A percentile compares a stretch with the other conserved stretches of the same genome.
These are phyloP conservation scores for Phialophora verrucosa DNA, from an alignment of 2,329 filamentous ascomycete genomes.

Conservation along the genomic window DNA sequence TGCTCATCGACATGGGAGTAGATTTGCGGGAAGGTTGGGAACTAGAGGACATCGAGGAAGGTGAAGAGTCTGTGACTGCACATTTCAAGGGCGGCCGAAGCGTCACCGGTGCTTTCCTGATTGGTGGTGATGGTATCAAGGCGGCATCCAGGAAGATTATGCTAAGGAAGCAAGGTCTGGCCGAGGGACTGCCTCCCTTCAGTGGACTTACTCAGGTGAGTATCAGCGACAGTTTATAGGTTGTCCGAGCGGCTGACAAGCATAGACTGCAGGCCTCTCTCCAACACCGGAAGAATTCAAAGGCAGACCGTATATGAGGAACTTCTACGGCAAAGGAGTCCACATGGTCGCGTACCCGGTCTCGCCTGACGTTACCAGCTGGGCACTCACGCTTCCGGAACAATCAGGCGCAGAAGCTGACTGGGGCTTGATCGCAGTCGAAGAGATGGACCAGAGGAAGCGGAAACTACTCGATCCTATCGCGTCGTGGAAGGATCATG, in stretches of 20 bases:
- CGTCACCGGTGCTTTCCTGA: slow-evolving; percentile 51
- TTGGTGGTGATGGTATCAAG: slow-evolving; percentile 58
- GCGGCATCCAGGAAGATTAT: slow-evolving; percentile 27
- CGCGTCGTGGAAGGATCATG: slow-evolving; percentile 17
- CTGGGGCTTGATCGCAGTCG: slow-evolving; percentile 22
- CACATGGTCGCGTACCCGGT: slow-evolving; percentile 31
- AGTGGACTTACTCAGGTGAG: slow-evolving; percentile 28
- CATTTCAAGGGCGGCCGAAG: slow-evolving; percentile 56
- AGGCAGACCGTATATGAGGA: slow-evolving; percentile 13
- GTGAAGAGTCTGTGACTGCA: slow-evolving; percentile 47
- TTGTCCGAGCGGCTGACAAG: neutral
- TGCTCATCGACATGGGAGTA: slow-evolving; percentile 21
- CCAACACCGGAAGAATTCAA: slow-evolving; percentile 19
- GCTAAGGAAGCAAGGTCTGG: slow-evolving; percentile 13
- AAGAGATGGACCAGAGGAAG: slow-evolving; percentile 27
- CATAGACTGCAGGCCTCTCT: slow-evolving; percentile 28
- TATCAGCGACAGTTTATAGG: neutral
- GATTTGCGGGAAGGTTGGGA: slow-evolving; percentile 33
- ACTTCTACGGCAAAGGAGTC: slow-evolving; percentile 29
- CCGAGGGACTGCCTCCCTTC: slow-evolving; percentile 21
- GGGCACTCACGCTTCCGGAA: slow-evolving; percentile 29
- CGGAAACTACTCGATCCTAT: slow-evolving; percentile 14
- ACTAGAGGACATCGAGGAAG: slow-evolving; percentile 44
- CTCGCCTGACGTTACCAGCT: slow-evolving; percentile 24
- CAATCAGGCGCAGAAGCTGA: slow-evolving; percentile 18